Base-by-base conservation (phyloP, 345 rosid genomes). In the Eucalyptus guilfoylei region DNA sequence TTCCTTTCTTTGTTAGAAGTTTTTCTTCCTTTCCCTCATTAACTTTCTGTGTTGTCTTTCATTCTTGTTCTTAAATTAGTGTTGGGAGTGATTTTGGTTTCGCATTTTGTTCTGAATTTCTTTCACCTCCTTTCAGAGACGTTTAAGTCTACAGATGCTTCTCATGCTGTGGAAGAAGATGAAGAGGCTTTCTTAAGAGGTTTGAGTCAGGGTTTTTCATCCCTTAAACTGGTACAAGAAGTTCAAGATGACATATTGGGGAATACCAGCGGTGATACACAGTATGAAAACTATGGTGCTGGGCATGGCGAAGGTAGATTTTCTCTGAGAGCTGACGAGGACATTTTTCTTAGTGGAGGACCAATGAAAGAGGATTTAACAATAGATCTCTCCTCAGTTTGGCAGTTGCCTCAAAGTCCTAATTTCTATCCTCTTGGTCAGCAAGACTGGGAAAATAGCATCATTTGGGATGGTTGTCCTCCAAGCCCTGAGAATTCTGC, bases 401-500 rank as follows among this genome's bases (percentile, higher is more conserved):
- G 95, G 96, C 91, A 93, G 91, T 93, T 94, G 85, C 95, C 94
- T 6, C 91, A 89, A 47, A 92, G 91, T 85, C 92, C 92, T 28
- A 91, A 91, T 80, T 92, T 95, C 90, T 93, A 92, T 90, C 96
- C 96, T 85, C 97, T 98, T 91, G 98, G 95, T 91, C 99, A 98
- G 94, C 95, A 93, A 89, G 97, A 97, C 89, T 98, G 99, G 99
- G 99, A 98, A 92, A 94, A 95, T 58, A 93, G 88, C 80, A 98
- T 97, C 92, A 88, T 95, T 32, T 98, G 99, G 99, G 98, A 94
- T 91, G 92, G 88, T 92, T 93, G 95, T 89, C 95, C 99, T 89
- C 91, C 88, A 76, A 86, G 24, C 44, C 92, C 95, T 90, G 91
- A 91, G 88, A 90, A 88, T 89, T 91, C 95, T 89, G 87, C 90